A percentile compares a stretch with the other conserved stretches of the same genome.
Conservation (phyloP, 371 early-diverging fungal species). For the Mucor irregularis region DNA sequence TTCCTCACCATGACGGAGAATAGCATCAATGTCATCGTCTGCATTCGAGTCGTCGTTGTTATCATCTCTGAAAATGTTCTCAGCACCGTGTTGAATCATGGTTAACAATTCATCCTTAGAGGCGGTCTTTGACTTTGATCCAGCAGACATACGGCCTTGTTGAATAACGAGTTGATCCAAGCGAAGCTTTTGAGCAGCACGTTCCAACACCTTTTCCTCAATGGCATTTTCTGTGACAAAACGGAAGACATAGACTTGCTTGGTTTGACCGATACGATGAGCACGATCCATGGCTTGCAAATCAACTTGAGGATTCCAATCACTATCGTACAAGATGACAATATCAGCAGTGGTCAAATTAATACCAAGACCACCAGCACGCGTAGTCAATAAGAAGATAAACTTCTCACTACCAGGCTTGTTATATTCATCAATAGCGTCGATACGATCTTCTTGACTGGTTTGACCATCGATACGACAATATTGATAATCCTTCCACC, state of each 20-base stretch:
- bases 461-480: conserved; percentile 99
- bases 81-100: conserved; percentile 98
- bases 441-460: conserved; percentile 90
- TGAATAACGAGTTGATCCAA: conserved; percentile 99
- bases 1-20: conserved; percentile 85
- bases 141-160: conserved; percentile 70
- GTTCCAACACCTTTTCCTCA: conserved; percentile 97
- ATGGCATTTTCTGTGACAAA: conserved; percentile 98
- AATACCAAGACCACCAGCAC: conserved; percentile 99
- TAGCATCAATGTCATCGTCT: conserved; percentile 87
- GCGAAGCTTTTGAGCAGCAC: conserved; percentile 95
- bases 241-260: conserved; percentile 97
- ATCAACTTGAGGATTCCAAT: conserved; percentile 99
- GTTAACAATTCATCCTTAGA: conserved; percentile 86
- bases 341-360: conserved; percentile 98
- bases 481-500: conserved; percentile 89
- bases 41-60: conserved; percentile 55
- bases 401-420: conserved; percentile 89
- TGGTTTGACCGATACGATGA: conserved; percentile 99
- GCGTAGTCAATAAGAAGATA: conserved; percentile 96
- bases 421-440: conserved; percentile 96
- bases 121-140: conserved; percentile 27
- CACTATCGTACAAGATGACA: conserved; percentile 98
- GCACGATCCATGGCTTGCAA: conserved; percentile 97
- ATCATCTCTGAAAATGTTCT: conserved; percentile 74